Base-by-base conservation (phyloP, 2,329 filamentous ascomycete genomes). In the Ilyonectria destructans region DNA sequence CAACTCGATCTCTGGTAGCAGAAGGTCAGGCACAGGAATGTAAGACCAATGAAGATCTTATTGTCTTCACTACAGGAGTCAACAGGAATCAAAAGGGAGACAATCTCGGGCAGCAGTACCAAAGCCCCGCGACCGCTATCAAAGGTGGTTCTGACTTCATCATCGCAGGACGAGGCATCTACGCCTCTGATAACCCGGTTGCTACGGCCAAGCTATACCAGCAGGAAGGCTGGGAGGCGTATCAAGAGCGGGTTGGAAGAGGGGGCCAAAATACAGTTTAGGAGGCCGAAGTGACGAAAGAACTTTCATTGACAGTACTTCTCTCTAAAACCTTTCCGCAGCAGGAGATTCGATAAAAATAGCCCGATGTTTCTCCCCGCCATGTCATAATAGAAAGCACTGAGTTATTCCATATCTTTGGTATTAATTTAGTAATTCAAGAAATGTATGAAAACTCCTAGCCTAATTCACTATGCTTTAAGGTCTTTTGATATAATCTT, bases 51-150 rank as follows among this genome's bases (percentile, higher is more conserved):
- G 87, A 89, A 76, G 87, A 88, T 70, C 89, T 89, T 77, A 81
- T 90, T 51, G 85, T 86, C 37, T 88, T 90, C 83, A 89, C 87
- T 1, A 88, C 88, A 0, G 88, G 88, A 3, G 85, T 89, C 62
- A 84, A 85, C 67, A 29, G 75, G 88, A 55, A 80, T 1, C 81
- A 82, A 3, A 78, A 80, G 15, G 87, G 87, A 8, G 87, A 90
- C 72, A 82, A 78, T 7, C 77, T 88, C 10, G 88, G 88, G 3
- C 88, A 90, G 79, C 86, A 88, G 75, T 90, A 89, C 78, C 87
- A 88, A 74, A 88, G 85, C 0, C 88, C 88, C 0, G 74, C 79
- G 33, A 84, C 83, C 54, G 83, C 89, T 9, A 81, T 89, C 9
- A 77, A 80, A 58, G 80, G 82, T 31, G 87, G 87, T 4, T 84